These are phyloP conservation scores for Talaromyces marneffei DNA, from an alignment of 2,329 filamentous ascomycete genomes.

Conservation along the genomic window DNA sequence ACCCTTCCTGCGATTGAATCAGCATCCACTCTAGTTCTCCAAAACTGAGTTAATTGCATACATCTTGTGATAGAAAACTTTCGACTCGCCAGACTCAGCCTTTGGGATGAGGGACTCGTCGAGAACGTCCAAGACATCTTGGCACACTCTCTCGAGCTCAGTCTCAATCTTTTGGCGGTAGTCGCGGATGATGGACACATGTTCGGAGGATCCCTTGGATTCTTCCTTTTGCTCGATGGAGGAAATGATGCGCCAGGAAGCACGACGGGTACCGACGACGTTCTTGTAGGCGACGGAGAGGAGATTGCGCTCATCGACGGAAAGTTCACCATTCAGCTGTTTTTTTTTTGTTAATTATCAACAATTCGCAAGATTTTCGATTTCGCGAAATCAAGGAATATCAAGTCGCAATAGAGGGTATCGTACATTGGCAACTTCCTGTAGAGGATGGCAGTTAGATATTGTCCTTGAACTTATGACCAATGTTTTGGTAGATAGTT, in stretches of 20 bases:
- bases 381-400: neutral
- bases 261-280: slow-evolving; percentile 92
- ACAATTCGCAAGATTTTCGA: neutral
- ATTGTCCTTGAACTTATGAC: neutral
- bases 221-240: slow-evolving; percentile 99
- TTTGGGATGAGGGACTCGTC: slow-evolving; percentile 91
- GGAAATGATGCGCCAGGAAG: slow-evolving; percentile 96
- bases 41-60: slow-evolving; percentile 43
- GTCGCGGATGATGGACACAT: slow-evolving; percentile 90
- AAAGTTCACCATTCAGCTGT: slow-evolving; percentile 61
- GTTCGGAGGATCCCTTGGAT: slow-evolving; percentile 91
- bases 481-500: slow-evolving; percentile 7
- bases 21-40: neutral
- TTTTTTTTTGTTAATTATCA: slow-evolving; percentile 18
- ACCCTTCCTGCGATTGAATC: slow-evolving; percentile 69
- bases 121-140: slow-evolving; percentile 92
- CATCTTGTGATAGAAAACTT: slow-evolving; percentile 99
- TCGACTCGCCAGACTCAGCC: slow-evolving; percentile 92
- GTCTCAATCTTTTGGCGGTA: slow-evolving; percentile 98
- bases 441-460: slow-evolving; percentile 14
- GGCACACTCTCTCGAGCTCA: slow-evolving; percentile 95
- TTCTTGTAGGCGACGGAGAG: slow-evolving; percentile 99
- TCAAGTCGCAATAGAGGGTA: slow-evolving; percentile 9
- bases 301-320: slow-evolving; percentile 85
- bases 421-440: slow-evolving; percentile 90